Conservation (phyloP, 176 grass and related monocot genomes). For the Rhynchospora pubera region DNA sequence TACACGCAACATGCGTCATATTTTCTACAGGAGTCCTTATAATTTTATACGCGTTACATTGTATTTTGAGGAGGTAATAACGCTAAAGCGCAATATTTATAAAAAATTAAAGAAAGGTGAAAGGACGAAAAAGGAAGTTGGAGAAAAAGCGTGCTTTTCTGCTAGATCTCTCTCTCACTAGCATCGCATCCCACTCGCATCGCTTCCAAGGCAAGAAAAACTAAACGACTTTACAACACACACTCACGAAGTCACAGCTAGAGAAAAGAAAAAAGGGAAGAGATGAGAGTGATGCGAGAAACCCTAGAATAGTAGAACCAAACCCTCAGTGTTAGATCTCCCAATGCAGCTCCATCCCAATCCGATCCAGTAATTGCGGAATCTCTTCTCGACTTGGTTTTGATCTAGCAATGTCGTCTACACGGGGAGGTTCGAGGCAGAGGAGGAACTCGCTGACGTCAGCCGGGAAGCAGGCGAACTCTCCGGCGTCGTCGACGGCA, state of each 20-base stretch:
- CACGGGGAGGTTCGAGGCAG: conserved; percentile 39
- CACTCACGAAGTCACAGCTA: conserved; percentile 21
- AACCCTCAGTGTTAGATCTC: not conserved
- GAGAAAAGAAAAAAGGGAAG: conserved; percentile 24
- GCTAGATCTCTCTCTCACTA: conserved; percentile 15
- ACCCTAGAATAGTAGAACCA: conserved; percentile 24
- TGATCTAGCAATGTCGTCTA: conserved; percentile 34
- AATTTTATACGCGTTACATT: not conserved
- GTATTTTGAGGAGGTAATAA: not conserved
- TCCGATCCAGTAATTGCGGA: conserved; percentile 21
- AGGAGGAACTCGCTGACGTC: conserved; percentile 34
- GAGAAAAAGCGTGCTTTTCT: conserved; percentile 29
- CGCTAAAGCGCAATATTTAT: not conserved
- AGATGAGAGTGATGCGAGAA: conserved; percentile 57
- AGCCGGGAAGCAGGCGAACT: conserved; percentile 33
- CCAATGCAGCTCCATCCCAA: conserved; percentile 17
- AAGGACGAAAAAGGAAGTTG: not conserved
- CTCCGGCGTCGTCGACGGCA: conserved; percentile 64
- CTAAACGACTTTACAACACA: conserved; percentile 33
- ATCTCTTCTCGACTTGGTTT: conserved; percentile 34
- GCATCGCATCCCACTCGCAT: conserved; percentile 25
- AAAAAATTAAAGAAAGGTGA: conserved; percentile 18
- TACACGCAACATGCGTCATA: no score
- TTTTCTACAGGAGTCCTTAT: not conserved
- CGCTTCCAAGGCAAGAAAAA: conserved; percentile 77